Evolutionary conservation across 2,329 filamentous ascomycete species (phyloP).

Genomic region (Teratosphaeria destructans): DNA sequence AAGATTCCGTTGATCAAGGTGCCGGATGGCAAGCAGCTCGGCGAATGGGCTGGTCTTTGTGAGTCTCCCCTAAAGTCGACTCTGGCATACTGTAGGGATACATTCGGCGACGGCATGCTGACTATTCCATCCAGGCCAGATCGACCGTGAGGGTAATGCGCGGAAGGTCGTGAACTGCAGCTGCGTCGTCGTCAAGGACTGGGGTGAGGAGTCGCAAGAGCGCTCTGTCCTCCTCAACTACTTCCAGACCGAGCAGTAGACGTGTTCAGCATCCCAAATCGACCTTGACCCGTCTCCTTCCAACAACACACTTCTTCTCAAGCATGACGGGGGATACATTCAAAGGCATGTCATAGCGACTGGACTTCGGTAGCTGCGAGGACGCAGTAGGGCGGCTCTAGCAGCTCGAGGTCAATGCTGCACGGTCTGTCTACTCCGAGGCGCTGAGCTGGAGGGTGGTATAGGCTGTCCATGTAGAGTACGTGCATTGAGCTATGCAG

Average conservation of each 20-base stretch:
- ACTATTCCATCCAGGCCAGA: slow-evolving; percentile 55
- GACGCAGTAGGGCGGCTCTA: background rate
- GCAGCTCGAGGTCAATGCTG: background rate
- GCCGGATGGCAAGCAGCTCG: slow-evolving; percentile 97
- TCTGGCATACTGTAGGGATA: background rate
- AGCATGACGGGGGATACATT: background rate
- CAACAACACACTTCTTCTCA: background rate
- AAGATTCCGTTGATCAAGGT: slow-evolving; percentile 99
- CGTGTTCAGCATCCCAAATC: background rate
- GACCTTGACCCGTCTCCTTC: background rate
- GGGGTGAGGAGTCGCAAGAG: slow-evolving; percentile 99
- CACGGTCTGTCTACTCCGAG: background rate
- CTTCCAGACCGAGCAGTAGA: slow-evolving; percentile 76
- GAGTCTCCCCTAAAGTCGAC: slow-evolving; percentile 40
- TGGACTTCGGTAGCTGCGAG: background rate
- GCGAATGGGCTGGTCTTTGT: slow-evolving; percentile 99
- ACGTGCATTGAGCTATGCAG: background rate
- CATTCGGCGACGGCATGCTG: background rate
- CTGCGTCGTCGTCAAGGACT: slow-evolving; percentile 98
- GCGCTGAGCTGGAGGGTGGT: background rate
- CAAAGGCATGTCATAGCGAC: background rate
- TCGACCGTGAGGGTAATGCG: slow-evolving; percentile 98
- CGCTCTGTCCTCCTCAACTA: slow-evolving; percentile 99
- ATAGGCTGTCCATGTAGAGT: background rate
- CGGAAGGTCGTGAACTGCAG: slow-evolving; percentile 99